phyloP scores from a whole-genome alignment of 352 stramenopile genomes.

The Phytophthora hibernalis region DNA sequence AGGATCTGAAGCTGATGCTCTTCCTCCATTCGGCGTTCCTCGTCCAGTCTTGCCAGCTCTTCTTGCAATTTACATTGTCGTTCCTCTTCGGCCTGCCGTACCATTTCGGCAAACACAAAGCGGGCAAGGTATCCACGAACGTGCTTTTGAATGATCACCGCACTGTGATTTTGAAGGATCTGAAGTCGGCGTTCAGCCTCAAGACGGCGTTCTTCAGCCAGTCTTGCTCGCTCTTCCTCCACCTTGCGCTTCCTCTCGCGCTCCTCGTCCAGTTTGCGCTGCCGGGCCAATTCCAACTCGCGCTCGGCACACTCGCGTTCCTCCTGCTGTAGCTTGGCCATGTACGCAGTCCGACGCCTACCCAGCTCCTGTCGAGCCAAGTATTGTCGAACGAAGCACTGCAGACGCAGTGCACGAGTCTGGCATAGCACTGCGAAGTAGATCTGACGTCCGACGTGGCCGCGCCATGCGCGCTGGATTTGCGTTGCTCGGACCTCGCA shows the following conservation, averaged over 20 bases:
- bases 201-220: slow-evolving; percentile 46
- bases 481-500: slow-evolving; percentile 45
- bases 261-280: slow-evolving; percentile 46
- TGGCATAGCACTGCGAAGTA: slow-evolving; percentile 46
- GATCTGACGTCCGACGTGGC: slow-evolving; percentile 44
- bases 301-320: slow-evolving; percentile 45
- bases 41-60: slow-evolving; percentile 38
- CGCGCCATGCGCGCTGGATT: slow-evolving; percentile 63
- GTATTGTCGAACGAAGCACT: slow-evolving; percentile 56
- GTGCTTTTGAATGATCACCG: slow-evolving; percentile 53
- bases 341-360: slow-evolving; percentile 42
- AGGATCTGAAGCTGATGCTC: slow-evolving; percentile 22
- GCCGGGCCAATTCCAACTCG: slow-evolving; percentile 33
- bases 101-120: slow-evolving; percentile 44
- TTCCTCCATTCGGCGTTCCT: slow-evolving; percentile 49
- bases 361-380: slow-evolving; percentile 46
- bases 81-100: slow-evolving; percentile 48
- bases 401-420: slow-evolving; percentile 49
- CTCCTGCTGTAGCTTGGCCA: slow-evolving; percentile 41
- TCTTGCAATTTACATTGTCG: slow-evolving; percentile 38
- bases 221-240: slow-evolving; percentile 33
- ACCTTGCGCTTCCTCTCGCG: slow-evolving; percentile 37
- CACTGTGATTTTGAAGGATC: slow-evolving; percentile 37
- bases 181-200: slow-evolving; percentile 34
- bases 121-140: slow-evolving; percentile 59